Evolutionary conservation across 106 monocot genomes (phyloP), one percentile per base, ranked within the genome.

Genomic region (Allium cepa): DNA sequence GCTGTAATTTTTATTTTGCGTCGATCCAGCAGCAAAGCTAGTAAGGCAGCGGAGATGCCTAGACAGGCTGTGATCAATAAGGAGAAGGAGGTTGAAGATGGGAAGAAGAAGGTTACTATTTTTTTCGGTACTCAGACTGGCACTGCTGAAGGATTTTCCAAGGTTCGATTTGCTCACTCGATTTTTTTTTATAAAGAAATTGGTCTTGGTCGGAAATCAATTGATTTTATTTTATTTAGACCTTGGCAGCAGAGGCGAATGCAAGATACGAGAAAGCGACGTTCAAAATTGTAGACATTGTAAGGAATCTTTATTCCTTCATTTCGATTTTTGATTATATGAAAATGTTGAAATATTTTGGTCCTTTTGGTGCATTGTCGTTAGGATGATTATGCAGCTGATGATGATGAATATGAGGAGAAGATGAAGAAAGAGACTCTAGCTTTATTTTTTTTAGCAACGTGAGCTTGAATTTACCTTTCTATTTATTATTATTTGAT

Each of bases 91-190:
- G 56, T 69, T 9, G 88, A 92, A 47, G 95, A 91, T 9, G 92
- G 86, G 71, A 82, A 69, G 82, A 83, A 86, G 77, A 88, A 73
- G 78, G 86, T 97, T 36, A 82, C 84, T 22, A 69, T 97, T 49
- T 92, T 97, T 76, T 97, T 92, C 64, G 96, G 96, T 12, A 97
- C 96, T 46, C 96, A 97, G 82, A 97, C 75, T 9, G 75, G 75
- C 45, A 75, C 75, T 11, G 75, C 75, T 11, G 75, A 75, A 46
- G 75, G 75, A 8, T 97, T 97, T 56, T 91, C 96, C 10, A 97
- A 97, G 96, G 96, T 95, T 15, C 14, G 74, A n/a, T 49, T 17
- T 69, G 26, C 26, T 26, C 11, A 8, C 13, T 55, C 0, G 4
- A 18, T 56, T 27, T 5, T 36, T 11, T 2, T 62, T 62, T 62